These are phyloP conservation scores for Cyberlindnera saturnus DNA, from an alignment of 805 yeast genomes.

Conservation along the genomic window DNA sequence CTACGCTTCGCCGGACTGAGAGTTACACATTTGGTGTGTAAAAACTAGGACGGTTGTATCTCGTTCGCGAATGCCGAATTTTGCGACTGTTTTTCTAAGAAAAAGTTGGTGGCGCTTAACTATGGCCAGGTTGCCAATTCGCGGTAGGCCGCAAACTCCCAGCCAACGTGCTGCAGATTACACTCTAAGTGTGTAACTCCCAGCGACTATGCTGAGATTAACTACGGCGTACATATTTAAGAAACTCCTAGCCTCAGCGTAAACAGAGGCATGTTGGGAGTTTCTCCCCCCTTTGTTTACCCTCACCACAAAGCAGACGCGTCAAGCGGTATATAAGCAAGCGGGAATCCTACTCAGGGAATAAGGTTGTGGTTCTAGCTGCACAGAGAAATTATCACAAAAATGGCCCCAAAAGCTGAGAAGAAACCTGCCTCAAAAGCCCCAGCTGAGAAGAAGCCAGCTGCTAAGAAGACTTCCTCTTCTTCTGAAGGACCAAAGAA, in stretches of 20 bases:
- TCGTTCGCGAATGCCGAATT: background rate
- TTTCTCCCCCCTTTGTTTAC: slow-evolving; percentile 1
- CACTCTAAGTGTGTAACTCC: slow-evolving; percentile 1
- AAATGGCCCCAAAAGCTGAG: slow-evolving; percentile 55
- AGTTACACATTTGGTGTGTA: slow-evolving; percentile 7
- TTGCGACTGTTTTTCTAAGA: background rate
- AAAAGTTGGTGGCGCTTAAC: background rate
- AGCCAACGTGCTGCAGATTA: slow-evolving; percentile 6
- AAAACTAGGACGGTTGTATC: slow-evolving; percentile 3
- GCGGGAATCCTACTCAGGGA: slow-evolving; percentile 2
- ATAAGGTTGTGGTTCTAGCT: background rate
- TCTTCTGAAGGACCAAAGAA: slow-evolving; percentile 75
- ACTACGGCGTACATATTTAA: background rate
- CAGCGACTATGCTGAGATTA: background rate
- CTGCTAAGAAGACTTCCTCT: slow-evolving; percentile 84
- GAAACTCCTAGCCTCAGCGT: slow-evolving; percentile 4
- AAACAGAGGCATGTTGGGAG: slow-evolving; percentile 4
- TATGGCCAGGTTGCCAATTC: background rate
- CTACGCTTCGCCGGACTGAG: background rate
- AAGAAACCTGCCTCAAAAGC: slow-evolving; percentile 86
- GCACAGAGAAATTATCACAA: slow-evolving; percentile 37
- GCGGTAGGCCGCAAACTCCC: slow-evolving; percentile 1
- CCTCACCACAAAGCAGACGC: background rate
- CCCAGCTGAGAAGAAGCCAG: slow-evolving; percentile 93
- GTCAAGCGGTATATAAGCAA: slow-evolving; percentile 6